Conservation (phyloP, 208 protist genomes). For the Trypanosoma melophagium region DNA sequence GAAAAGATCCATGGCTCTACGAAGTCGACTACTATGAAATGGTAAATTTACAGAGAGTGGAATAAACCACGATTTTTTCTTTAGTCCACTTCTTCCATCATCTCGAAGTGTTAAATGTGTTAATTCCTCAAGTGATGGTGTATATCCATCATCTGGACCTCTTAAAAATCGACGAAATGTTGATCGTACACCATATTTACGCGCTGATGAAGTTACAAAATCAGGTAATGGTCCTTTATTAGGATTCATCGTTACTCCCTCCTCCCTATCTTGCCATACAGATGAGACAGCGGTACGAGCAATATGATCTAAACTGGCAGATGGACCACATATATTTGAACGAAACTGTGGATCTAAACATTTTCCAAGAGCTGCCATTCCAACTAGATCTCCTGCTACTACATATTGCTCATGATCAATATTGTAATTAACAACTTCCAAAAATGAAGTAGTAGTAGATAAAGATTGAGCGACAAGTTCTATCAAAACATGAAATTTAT, state of each 20-base stretch:
- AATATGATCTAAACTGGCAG: conserved; percentile 33
- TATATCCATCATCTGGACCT: conserved; percentile 83
- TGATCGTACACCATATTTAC: conserved; percentile 60
- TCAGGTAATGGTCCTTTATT: conserved; percentile 36
- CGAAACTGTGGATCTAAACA: conserved; percentile 88
- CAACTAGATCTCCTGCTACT: conserved; percentile 75
- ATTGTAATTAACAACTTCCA: conserved; percentile 86
- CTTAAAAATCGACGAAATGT: conserved; percentile 78
- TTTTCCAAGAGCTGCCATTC: conserved; percentile 73
- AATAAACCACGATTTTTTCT: conserved; percentile 89
- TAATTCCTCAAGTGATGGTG: conserved; percentile 68
- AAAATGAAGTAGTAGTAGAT: conserved; percentile 71
- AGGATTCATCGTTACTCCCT: conserved; percentile 64
- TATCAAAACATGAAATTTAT: conserved; percentile 73
- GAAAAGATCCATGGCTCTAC: conserved; percentile 66
- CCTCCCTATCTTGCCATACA: conserved; percentile 55
- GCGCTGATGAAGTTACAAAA: conserved; percentile 65
- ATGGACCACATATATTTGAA: conserved; percentile 40
- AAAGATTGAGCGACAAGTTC: conserved; percentile 70
- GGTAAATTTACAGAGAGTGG: conserved; percentile 77
- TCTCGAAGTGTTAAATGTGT: conserved; percentile 80
- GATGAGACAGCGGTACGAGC: conserved; percentile 50
- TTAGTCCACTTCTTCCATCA: conserved; percentile 83
- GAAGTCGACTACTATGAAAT: conserved; percentile 79
- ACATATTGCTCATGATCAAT: conserved; percentile 80